These are phyloP conservation scores for Lipomyces yarrowii DNA, from an alignment of 1,139 yeast species.

Conservation along the genomic window DNA sequence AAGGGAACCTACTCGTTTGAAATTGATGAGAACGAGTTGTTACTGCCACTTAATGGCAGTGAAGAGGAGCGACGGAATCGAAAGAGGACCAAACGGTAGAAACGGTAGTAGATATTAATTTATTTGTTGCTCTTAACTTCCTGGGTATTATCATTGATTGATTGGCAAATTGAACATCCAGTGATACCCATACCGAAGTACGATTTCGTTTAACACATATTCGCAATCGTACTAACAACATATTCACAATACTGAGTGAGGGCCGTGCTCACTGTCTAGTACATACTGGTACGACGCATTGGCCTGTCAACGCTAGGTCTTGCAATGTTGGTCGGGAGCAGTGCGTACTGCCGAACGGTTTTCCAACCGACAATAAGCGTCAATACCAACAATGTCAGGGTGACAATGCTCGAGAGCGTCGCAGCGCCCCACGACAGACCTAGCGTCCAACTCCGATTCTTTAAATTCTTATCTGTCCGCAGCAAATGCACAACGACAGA, in stretches of 20 bases:
- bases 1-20: conserved; percentile 9
- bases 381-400: conserved; percentile 6
- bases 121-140: neutral
- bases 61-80: conserved; percentile 3
- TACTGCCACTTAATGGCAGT: neutral
- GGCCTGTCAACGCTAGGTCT: neutral
- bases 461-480: conserved; percentile 13
- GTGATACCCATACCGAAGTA: neutral
- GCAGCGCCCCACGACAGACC: conserved; percentile 25
- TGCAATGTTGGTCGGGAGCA: conserved; percentile 6
- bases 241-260: neutral
- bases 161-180: neutral
- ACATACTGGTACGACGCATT: neutral
- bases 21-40: conserved; percentile 12
- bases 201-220: neutral
- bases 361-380: conserved; percentile 20
- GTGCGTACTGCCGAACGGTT: conserved; percentile 20
- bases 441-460: conserved; percentile 13
- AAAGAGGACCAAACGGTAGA: neutral
- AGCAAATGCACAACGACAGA: conserved; percentile 18
- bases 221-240: neutral
- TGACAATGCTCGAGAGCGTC: conserved; percentile 11
- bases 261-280: neutral
- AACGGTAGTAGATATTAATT: neutral
- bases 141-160: neutral